These are phyloP conservation scores for Cercospora sp. DNA, from an alignment of 2,329 filamentous ascomycete genomes.

Conservation along the genomic window DNA sequence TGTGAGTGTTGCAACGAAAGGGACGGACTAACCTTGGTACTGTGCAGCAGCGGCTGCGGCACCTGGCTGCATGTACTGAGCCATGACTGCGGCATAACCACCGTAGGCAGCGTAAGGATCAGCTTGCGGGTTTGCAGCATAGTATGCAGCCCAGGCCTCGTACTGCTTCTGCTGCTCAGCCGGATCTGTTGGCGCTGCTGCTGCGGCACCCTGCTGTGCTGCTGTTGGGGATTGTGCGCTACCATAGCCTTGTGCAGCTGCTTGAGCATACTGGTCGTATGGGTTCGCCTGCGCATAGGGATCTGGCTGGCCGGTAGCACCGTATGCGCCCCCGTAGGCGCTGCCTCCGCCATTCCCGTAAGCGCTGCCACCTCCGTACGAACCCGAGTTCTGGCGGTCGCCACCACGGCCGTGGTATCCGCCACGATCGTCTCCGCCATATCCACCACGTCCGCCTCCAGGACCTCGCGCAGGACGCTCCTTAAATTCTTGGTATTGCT, in stretches of 20 bases:
- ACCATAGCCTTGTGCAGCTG: constrained; percentile 24
- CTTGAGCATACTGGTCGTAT: constrained; percentile 18
- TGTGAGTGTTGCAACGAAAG: not conserved
- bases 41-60: not conserved
- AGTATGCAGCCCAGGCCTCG: constrained; percentile 74
- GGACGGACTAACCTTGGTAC: constrained; percentile 3
- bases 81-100: constrained; percentile 55
- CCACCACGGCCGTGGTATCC: constrained; percentile 39
- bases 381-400: constrained; percentile 40
- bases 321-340: constrained; percentile 31
- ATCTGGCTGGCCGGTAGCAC: constrained; percentile 16
- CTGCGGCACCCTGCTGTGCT: constrained; percentile 39
- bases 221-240: constrained; percentile 38
- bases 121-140: constrained; percentile 76
- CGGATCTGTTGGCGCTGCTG: constrained; percentile 30
- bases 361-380: constrained; percentile 41
- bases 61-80: constrained; percentile 25
- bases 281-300: constrained; percentile 6
- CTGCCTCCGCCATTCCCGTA: constrained; percentile 35
- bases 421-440: constrained; percentile 44
- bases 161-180: constrained; percentile 30
- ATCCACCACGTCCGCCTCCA: constrained; percentile 40
- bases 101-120: constrained; percentile 92
- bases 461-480: constrained; percentile 55
- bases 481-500: constrained; percentile 89